A percentile compares a stretch with the other conserved stretches of the same genome.
Evolutionary conservation across 805 yeast species (phyloP).

Genomic region (Spathaspora hagerdaliae): DNA sequence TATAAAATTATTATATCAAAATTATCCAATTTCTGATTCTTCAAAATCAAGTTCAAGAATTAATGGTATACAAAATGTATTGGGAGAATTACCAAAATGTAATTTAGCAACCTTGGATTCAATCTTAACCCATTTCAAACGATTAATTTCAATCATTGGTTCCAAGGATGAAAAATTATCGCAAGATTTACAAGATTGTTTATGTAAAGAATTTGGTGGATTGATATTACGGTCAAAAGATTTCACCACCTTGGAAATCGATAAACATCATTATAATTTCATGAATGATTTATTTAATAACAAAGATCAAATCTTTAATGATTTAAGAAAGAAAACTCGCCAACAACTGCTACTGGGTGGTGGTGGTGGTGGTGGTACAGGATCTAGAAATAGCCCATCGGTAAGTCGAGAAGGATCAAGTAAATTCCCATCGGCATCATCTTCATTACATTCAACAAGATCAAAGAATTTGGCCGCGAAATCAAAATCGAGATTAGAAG

Average conservation of each 20-base stretch:
- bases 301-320: conserved; percentile 62
- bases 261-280: conserved; percentile 54
- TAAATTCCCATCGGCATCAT: neutral
- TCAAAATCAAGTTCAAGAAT: conserved; percentile 41
- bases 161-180: conserved; percentile 33
- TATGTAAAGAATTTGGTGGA: conserved; percentile 64
- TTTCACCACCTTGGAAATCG: conserved; percentile 32
- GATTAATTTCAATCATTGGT: conserved; percentile 51
- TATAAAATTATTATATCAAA: conserved; percentile 59
- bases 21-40: conserved; percentile 38
- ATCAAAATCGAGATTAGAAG: conserved; percentile 25
- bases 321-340: conserved; percentile 43
- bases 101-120: conserved; percentile 80
- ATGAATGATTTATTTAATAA: conserved; percentile 54
- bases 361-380: neutral
- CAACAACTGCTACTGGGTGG: neutral
- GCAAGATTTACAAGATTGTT: conserved; percentile 36
- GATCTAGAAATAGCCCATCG: neutral
- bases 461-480: conserved; percentile 9
- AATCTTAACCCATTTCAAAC: conserved; percentile 66
- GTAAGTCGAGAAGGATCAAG: conserved; percentile 6
- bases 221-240: conserved; percentile 54
- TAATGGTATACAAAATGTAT: conserved; percentile 60
- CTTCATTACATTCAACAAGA: neutral
- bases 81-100: conserved; percentile 63